Percentiles rank a stretch among this genome's conserved stretches.
phyloP scores from a whole-genome alignment of 257 asterid genomes.

The Solanum chmielewskii region DNA sequence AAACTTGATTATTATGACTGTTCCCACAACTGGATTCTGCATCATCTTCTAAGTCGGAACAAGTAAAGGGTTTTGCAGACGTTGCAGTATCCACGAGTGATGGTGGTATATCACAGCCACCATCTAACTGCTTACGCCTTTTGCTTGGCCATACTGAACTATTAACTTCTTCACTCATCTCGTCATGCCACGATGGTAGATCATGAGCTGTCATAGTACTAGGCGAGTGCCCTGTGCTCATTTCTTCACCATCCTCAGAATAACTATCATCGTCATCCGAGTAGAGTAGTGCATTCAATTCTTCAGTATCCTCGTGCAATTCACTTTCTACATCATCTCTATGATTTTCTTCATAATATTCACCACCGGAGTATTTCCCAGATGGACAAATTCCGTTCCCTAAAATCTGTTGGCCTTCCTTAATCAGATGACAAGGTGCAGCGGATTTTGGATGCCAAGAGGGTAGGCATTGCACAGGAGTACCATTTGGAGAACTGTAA shows the following conservation, averaged over 20 bases:
- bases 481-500: constrained; percentile 33
- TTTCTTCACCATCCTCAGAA: constrained; percentile 59
- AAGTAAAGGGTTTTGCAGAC: constrained; percentile 18
- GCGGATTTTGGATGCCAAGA: constrained; percentile 20
- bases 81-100: constrained; percentile 4
- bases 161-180: constrained; percentile 51
- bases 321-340: constrained; percentile 29
- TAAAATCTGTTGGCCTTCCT: constrained; percentile 11
- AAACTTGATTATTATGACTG: not conserved
- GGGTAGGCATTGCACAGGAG: constrained; percentile 23
- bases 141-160: constrained; percentile 46
- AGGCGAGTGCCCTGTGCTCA: constrained; percentile 90
- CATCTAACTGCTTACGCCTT: constrained; percentile 37
- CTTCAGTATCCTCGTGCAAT: constrained; percentile 81
- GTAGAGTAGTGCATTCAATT: constrained; percentile 68
- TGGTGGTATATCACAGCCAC: constrained; percentile 10
- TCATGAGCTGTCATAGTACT: constrained; percentile 53
- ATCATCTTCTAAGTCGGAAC: constrained; percentile 35
- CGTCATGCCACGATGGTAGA: constrained; percentile 18
- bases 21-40: constrained; percentile 60
- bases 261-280: constrained; percentile 42
- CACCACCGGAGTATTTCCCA: constrained; percentile 8
- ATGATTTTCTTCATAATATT: constrained; percentile 19
- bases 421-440: constrained; percentile 8
- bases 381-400: constrained; percentile 5